These are phyloP conservation scores for Geotrichum restrictum DNA, from an alignment of 1,139 yeast genomes.

Conservation along the genomic window DNA sequence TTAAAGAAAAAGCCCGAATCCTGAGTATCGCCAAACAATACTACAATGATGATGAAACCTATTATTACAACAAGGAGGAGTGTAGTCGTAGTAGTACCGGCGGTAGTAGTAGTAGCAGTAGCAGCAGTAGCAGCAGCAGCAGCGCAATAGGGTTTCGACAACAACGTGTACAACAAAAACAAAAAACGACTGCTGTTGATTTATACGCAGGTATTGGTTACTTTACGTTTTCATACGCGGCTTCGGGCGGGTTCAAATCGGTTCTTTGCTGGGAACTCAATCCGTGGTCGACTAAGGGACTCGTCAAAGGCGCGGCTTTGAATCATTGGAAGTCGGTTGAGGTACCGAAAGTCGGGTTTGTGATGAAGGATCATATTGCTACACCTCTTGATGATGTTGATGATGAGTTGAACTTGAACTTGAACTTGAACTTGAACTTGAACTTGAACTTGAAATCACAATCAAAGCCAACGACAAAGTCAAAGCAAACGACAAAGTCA, in stretches of 20 bases:
- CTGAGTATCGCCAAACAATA: conserved; percentile 28
- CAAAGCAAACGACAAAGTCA: conserved; percentile 20
- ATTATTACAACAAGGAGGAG: too few relatives aligned
- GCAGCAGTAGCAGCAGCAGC: too few relatives aligned
- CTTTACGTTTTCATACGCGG: conserved; percentile 67
- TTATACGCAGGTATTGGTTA: conserved; percentile 85
- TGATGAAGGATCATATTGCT: neutral
- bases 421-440: neutral
- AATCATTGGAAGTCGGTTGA: conserved; percentile 44
- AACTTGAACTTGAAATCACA: neutral
- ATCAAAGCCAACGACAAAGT: neutral
- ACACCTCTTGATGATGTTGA: neutral
- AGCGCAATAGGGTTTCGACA: too few relatives aligned
- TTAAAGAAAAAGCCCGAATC: conserved; percentile 73
- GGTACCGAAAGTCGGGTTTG: neutral
- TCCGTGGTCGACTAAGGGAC: conserved; percentile 79
- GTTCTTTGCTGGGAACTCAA: conserved; percentile 80
- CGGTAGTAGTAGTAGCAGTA: too few relatives aligned
- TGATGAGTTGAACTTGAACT: neutral
- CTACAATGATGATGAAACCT: neutral
- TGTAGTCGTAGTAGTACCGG: too few relatives aligned
- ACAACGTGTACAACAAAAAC: too few relatives aligned
- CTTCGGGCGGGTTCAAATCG: conserved; percentile 46
- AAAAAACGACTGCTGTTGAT: conserved; percentile 54
- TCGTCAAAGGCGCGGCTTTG: conserved; percentile 50